Conservation (phyloP, 2,329 filamentous ascomycete species). For the Bertia moriformis region DNA sequence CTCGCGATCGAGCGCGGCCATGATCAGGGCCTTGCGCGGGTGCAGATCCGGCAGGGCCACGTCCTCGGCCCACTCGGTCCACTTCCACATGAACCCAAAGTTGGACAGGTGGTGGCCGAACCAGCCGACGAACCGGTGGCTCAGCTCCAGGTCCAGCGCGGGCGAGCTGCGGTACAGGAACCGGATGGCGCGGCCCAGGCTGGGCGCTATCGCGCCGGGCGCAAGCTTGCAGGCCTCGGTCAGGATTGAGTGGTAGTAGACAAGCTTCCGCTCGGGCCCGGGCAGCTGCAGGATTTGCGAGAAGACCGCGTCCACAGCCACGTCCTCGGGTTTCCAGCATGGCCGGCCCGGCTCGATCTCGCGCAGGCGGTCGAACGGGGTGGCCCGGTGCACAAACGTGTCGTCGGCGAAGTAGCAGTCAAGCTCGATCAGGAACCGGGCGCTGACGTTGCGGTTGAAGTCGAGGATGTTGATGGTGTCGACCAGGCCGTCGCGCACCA, state of each 20-base stretch:
- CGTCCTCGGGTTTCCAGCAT: conserved; percentile 95
- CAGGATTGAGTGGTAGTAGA: conserved; percentile 90
- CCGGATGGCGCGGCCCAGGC: conserved; percentile 79
- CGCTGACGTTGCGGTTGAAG: conserved; percentile 77
- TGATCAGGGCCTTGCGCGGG: conserved; percentile 85
- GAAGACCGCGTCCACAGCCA: conserved; percentile 93
- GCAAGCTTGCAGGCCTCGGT: conserved; percentile 94
- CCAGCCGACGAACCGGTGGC: conserved; percentile 86
- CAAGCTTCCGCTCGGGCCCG: conserved; percentile 75
- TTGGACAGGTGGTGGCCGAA: conserved; percentile 96
- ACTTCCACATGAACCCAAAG: conserved; percentile 99
- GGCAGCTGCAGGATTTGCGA: conserved; percentile 86
- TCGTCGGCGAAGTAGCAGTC: conserved; percentile 85
- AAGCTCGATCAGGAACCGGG: conserved; percentile 80
- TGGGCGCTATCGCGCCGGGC: conserved; percentile 89
- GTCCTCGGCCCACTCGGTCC: conserved; percentile 91
- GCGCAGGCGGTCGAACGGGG: conserved; percentile 76
- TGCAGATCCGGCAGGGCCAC: conserved; percentile 63
- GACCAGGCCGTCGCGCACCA: conserved; percentile 72
- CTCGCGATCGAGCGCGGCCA: conserved; percentile 85
- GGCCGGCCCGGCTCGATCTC: conserved; percentile 49
- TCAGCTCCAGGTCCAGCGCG: conserved; percentile 73
- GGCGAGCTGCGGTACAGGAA: conserved; percentile 75
- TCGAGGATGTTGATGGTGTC: conserved; percentile 91
- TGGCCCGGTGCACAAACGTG: conserved; percentile 87